Base-by-base conservation (phyloP, 306 rosid genomes). In the Vicia villosa region DNA sequence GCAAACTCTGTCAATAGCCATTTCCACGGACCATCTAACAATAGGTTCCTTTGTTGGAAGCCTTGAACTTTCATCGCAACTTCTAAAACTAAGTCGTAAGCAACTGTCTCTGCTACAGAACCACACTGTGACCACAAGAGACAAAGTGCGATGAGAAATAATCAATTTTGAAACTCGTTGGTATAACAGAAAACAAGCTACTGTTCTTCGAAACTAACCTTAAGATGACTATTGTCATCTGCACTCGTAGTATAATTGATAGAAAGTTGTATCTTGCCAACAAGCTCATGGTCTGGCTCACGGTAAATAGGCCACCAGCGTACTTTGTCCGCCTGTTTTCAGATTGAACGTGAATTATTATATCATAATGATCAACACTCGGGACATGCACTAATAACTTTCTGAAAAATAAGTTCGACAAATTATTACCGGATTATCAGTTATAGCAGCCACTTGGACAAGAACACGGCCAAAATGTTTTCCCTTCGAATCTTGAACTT, bases 61-160 rank as follows among this genome's bases (percentile, higher is more conserved):
- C 87, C 88, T 74, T 87, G 97, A 69, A 82, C 81, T 84, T 95
- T 95, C 99, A 95, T 95, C 69, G 97, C 87, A 74, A 89, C 96
- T 80, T 91, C 99, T 64, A 95, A 80, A 61, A 86, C 92, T 3
- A 95, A 42, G 83, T 95, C 99, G 76, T 95, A 95, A 13, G 97
- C 99, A 38, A 91, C 99, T 0, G 99, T 95, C 81, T 95, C 99
- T 36, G 96, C 97, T 20, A 95, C 99, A 57, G 95, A 84, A 64
- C 96, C 99, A 70, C 87, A 89, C 99, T 95, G 77, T 30, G 16
- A 63, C 20, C 12, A 43, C 67, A 75, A 14, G 46, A 59, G 37
- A 70, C 73, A 65, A 43, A 15, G 37, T 26, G 30, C 68, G 37
- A 24, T 8, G 42, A 52, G 68, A 37, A 20, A 43, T 38, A 40